phyloP scores from a whole-genome alignment of 257 asterid species.

The Jaltomata sinuosa region DNA sequence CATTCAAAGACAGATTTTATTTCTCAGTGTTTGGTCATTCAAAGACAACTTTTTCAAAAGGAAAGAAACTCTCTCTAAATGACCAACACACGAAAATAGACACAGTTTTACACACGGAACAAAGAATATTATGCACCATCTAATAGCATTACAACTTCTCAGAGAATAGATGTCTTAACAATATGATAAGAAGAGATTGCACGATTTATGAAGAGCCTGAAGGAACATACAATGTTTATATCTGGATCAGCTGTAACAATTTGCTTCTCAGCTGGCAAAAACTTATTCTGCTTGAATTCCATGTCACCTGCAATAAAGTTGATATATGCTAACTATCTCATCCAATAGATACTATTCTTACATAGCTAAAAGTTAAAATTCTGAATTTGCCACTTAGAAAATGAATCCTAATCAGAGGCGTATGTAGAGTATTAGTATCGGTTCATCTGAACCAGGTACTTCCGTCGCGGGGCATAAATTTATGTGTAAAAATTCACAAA shows the following conservation, averaged over 20 bases:
- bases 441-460: background rate
- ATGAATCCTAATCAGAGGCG: background rate
- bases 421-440: background rate
- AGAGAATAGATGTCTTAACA: background rate
- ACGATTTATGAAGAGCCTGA: background rate
- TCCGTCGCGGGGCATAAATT: background rate
- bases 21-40: background rate
- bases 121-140: background rate
- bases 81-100: background rate
- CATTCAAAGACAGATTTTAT: background rate
- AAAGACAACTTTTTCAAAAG: background rate
- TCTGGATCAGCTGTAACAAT: conserved; percentile 91
- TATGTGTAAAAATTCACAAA: background rate
- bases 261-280: conserved; percentile 84
- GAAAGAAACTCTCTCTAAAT: background rate
- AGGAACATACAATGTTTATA: conserved; percentile 55
- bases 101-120: background rate
- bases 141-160: background rate
- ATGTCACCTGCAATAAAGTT: conserved; percentile 64
- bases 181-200: background rate
- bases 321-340: background rate
- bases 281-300: conserved; percentile 99
- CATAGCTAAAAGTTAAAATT: background rate
- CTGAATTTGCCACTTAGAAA: background rate
- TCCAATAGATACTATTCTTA: background rate